Conservation (phyloP, 1,139 yeast species). For the Zygosaccharomyces pseudobailii region DNA sequence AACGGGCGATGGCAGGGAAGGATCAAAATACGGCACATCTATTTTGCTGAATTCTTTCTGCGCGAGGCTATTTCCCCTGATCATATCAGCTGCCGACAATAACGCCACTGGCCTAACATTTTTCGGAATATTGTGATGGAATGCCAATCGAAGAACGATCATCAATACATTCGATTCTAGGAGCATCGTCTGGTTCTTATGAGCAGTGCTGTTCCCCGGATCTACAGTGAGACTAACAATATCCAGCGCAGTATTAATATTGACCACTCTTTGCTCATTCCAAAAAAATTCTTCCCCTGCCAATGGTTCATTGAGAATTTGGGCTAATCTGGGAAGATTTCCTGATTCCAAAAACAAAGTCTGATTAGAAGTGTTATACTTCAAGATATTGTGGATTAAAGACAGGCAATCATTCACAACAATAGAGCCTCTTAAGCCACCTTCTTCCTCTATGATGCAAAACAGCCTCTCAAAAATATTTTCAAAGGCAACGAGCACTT, state of each 20-base stretch:
- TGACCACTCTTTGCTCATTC: constrained; percentile 69
- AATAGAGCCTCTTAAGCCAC: constrained; percentile 86
- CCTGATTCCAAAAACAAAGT: constrained; percentile 82
- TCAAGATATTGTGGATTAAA: constrained; percentile 63
- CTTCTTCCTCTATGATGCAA: constrained; percentile 75
- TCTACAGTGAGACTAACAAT: constrained; percentile 70
- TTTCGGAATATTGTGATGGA: constrained; percentile 59
- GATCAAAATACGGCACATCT: constrained; percentile 89
- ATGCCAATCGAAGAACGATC: constrained; percentile 62
- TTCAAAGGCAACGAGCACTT: constrained; percentile 91
- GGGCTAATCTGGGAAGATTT: constrained; percentile 61
- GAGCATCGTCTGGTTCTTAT: constrained; percentile 58
- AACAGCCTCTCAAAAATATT: constrained; percentile 83
- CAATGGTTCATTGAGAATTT: constrained; percentile 58
- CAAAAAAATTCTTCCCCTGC: constrained; percentile 50
- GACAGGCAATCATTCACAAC: constrained; percentile 87
- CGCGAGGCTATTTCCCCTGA: constrained; percentile 55
- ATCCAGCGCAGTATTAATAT: constrained; percentile 62
- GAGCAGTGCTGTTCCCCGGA: constrained; percentile 66
- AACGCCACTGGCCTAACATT: constrained; percentile 62
- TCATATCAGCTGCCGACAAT: constrained; percentile 70
- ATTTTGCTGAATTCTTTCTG: constrained; percentile 71
- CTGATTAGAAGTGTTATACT: constrained; percentile 87
- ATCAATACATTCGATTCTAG: constrained; percentile 60
- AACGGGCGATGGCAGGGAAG: constrained; percentile 52